These are phyloP conservation scores for Microdochium paspali DNA, from an alignment of 2,329 filamentous ascomycete species.

Conservation along the genomic window DNA sequence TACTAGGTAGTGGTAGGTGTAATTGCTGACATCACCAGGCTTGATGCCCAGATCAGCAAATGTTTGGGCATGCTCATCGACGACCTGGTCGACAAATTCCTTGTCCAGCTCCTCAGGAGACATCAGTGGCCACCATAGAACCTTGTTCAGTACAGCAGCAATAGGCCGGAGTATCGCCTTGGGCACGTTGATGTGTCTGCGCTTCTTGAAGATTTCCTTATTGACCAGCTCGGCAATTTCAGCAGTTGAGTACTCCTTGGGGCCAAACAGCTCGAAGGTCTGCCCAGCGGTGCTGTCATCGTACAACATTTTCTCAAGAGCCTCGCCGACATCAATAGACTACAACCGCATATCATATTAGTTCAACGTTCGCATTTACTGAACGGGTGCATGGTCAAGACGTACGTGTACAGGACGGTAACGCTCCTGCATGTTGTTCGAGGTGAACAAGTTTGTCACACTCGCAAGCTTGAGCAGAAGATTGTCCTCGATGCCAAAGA, in stretches of 20 bases:
- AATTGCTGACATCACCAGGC: conserved; percentile 74
- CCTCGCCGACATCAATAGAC: conserved; percentile 83
- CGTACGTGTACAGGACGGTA: conserved; percentile 84
- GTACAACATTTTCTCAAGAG: conserved; percentile 81
- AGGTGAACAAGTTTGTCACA: conserved; percentile 72
- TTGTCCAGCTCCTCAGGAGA: conserved; percentile 81
- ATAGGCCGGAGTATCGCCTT: conserved; percentile 69
- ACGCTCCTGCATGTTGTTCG: conserved; percentile 88
- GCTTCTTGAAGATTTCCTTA: conserved; percentile 82
- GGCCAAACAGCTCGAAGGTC: conserved; percentile 91
- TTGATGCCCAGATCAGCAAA: conserved; percentile 90
- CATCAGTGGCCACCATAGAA: conserved; percentile 80
- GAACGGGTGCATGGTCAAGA: too few relatives aligned
- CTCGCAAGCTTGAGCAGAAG: conserved; percentile 79
- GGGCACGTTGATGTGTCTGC: conserved; percentile 85
- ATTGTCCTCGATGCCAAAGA: conserved; percentile 93
- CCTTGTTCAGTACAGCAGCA: conserved; percentile 66
- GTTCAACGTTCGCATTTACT: too few relatives aligned
- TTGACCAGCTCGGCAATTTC: conserved; percentile 85
- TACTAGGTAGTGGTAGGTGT: conserved; percentile 92
- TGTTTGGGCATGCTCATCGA: conserved; percentile 87
- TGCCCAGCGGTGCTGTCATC: conserved; percentile 85
- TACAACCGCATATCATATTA: conserved; percentile 20
- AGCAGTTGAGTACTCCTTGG: conserved; percentile 80
- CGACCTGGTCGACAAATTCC: conserved; percentile 86